Conservation (phyloP, 2,329 filamentous ascomycete species). For the Trematosphaeria pertusa region DNA sequence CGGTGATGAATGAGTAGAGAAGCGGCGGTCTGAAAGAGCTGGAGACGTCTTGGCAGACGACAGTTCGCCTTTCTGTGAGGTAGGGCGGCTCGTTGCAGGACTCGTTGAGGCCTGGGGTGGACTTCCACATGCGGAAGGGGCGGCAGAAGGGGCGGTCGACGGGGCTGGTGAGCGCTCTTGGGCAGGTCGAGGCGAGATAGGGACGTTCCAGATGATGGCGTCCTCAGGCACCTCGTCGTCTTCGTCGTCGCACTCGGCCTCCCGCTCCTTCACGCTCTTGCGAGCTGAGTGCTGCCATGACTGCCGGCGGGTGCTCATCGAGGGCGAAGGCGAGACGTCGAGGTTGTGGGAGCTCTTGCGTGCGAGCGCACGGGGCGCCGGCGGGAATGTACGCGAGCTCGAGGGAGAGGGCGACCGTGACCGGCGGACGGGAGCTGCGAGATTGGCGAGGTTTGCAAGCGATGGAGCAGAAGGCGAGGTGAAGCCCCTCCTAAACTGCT, state of each 20-base stretch:
- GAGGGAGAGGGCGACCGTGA: conserved; percentile 48
- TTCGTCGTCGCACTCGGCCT: conserved; percentile 79
- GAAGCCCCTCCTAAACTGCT: conserved; percentile 50
- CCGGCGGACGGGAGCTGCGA: conserved; percentile 40
- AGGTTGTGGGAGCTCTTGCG: conserved; percentile 42
- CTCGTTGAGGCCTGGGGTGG: conserved; percentile 34
- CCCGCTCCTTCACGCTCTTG: conserved; percentile 74
- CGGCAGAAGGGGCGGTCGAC: too few species aligned
- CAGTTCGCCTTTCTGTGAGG: conserved; percentile 16
- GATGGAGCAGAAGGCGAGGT: conserved; percentile 48
- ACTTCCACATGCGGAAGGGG: conserved; percentile 34
- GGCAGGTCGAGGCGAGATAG: conserved; percentile 69
- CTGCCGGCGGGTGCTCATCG: conserved; percentile 50
- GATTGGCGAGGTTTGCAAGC: conserved; percentile 33
- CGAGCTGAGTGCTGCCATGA: conserved; percentile 71
- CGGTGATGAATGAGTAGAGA: conserved; percentile 28
- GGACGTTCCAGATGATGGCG: conserved; percentile 80
- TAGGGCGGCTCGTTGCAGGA: conserved; percentile 20
- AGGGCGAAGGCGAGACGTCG: conserved; percentile 38
- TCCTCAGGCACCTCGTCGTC: conserved; percentile 80
- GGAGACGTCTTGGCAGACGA: conserved; percentile 35
- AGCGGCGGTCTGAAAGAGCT: conserved; percentile 27
- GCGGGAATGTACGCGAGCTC: conserved; percentile 30
- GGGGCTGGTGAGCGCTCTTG: conserved; percentile 49
- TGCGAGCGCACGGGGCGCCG: conserved; percentile 40